Evolutionary conservation across 768 basidiomycete species (phyloP), one percentile per base, ranked within the genome.

Genomic region (Boletus vinaceobasis): DNA sequence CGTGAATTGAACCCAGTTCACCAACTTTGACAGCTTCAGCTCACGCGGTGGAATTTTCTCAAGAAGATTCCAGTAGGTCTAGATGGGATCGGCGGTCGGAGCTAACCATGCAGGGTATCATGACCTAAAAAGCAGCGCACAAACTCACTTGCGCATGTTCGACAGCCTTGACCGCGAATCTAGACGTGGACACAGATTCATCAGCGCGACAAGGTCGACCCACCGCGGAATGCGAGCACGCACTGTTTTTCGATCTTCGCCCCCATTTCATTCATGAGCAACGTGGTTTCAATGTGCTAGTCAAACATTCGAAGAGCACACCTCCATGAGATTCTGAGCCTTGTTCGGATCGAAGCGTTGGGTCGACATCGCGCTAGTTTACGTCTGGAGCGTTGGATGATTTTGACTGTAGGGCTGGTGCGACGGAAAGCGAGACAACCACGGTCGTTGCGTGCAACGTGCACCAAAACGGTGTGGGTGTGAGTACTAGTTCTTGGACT

Each of bases 51-150:
- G 70, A 47, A 97, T 83, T 66, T 85, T 87, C 67, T 88, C 87
- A 49, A 98, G 75, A 42, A 99, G 79, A 68, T 93, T 94, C 88
- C 94, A 96, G 74, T 98, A 98, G 8, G 93, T 93, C 90, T 98
- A 61, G 23, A 44, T 43, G 38, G 40, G 42, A 47, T 66, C 50
- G 51, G 40, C 38, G 50, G 47, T 48, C 50, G 45, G 46, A 58
- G n/a, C 52, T 54, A 23, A 36, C 26, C 57, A 42, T 36, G 43
- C 44, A 49, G 23, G 53, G 46, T 35, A 32, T 37, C 31, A 35
- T 46, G 36, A 48, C 38, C 43, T 50, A n/a, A 35, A 44, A 44
- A 43, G 26, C 32, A 37, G 26, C 49, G 46, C n/a, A 69, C n/a
- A 40, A 46, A 52, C 82, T 57, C 48, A 91, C 93, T 79, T 96